Evolutionary conservation across 352 stramenopile genomes (phyloP).

Genomic region (Pythium myriotylum): DNA sequence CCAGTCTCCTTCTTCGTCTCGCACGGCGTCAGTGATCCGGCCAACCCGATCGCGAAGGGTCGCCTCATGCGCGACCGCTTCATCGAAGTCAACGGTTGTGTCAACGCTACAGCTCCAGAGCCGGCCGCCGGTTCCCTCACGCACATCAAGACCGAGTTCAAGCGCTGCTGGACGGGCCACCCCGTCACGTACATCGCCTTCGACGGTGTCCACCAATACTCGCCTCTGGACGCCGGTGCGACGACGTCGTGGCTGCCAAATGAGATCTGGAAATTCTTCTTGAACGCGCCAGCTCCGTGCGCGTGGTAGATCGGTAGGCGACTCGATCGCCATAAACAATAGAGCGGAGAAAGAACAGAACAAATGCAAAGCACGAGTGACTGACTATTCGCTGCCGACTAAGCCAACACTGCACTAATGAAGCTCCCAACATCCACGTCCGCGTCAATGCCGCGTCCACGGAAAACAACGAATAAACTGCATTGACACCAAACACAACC

Average conservation of each 20-base stretch:
- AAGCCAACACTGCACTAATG: too few relatives aligned
- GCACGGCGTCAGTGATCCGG: conserved; percentile 33
- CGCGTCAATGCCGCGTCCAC: too few relatives aligned
- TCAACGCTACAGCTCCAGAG: conserved; percentile 26
- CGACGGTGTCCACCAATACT: conserved; percentile 36
- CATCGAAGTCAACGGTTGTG: conserved; percentile 32
- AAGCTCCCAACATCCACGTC: too few relatives aligned
- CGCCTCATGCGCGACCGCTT: conserved; percentile 36
- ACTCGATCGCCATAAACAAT: too few relatives aligned
- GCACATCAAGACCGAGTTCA: conserved; percentile 37
- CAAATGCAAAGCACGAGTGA: too few relatives aligned
- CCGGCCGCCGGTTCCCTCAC: conserved; percentile 20
- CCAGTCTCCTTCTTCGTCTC: conserved; percentile 29
- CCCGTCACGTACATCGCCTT: conserved; percentile 35
- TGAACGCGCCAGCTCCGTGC: too few relatives aligned
- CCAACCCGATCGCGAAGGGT: conserved; percentile 32
- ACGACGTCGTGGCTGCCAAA: conserved; percentile 29
- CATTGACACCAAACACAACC: too few relatives aligned
- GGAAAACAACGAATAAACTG: too few relatives aligned
- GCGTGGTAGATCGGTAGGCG: too few relatives aligned
- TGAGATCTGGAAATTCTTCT: conserved; percentile 36
- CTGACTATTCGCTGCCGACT: too few relatives aligned
- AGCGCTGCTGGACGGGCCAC: conserved; percentile 24
- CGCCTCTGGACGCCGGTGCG: conserved; percentile 23
- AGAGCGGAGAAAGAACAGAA: too few relatives aligned